Base-by-base conservation (phyloP, 441 rosid genomes). In the Oxalis stricta region DNA sequence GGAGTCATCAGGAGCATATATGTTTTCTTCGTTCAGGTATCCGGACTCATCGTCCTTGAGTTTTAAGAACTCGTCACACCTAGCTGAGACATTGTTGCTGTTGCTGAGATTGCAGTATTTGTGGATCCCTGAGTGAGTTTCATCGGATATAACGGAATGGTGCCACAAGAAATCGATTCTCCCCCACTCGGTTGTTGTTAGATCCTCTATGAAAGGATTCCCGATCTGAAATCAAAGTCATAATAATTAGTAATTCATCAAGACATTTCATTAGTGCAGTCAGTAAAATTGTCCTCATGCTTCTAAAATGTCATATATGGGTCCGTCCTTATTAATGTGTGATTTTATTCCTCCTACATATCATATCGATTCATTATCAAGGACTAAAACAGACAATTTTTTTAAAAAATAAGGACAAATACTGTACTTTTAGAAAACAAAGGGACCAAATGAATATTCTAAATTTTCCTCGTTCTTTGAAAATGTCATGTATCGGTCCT, bases 1-100 rank as follows among this genome's bases (percentile, higher is more conserved):
- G n/a, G n/a, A n/a, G n/a, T n/a, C n/a, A n/a, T n/a, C n/a, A n/a
- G 67, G 61, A 15, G 54, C 63, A 42, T 60, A 66, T 46, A 61
- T 53, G 48, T 57, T 46, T 60, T 56, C 49, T 2, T 2, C 0
- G 39, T 60, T 48, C 0, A 61, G 43, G 6, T 22, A 1, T 9
- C 53, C 50, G 10, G 5, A 0, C 21, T 45, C 48, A 4, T 0
- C 0, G 7, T 0, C 0, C 0, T 48, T 13, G n/a, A 22, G 16
- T 4, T 0, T 0, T 4, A 10, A 0, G 32, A 35, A 55, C 0
- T 46, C 1, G 0, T 15, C 12, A 42, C 67, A 66, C 30, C 41
- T 17, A n/a, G n/a, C 18, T 18, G 7, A 1, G 50, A 18, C 18
- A 2, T 0, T 1, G 23, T 57, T 18, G 8, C 32, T 6, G 45